Conservation (phyloP, 2,329 filamentous ascomycete genomes). For the Penicillium sumatraense region DNA sequence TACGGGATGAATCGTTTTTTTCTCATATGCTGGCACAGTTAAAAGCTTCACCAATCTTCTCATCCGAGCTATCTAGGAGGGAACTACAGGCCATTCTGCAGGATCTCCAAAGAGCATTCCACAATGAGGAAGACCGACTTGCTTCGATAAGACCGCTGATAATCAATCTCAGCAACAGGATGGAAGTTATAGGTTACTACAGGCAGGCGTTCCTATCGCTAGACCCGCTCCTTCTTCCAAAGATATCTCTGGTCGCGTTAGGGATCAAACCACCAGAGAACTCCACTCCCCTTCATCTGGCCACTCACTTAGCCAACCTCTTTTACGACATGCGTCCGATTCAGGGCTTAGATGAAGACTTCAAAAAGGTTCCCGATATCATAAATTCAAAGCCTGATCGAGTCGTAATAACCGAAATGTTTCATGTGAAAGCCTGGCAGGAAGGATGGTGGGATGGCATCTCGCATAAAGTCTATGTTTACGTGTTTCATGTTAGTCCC, state of each 20-base stretch:
- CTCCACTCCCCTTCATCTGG: neutral
- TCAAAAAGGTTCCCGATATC: neutral
- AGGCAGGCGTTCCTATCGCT: conserved; percentile 1
- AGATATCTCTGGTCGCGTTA: neutral
- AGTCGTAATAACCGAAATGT: neutral
- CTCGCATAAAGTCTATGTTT: neutral
- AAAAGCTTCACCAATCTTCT: neutral
- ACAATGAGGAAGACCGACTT: neutral
- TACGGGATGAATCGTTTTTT: neutral
- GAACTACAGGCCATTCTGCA: neutral
- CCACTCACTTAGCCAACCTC: neutral
- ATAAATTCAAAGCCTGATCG: neutral
- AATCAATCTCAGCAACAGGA: neutral
- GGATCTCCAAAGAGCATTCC: neutral
- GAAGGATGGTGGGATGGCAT: neutral
- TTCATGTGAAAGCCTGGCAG: neutral
- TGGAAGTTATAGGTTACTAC: neutral
- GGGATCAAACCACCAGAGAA: neutral
- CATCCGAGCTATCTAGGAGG: neutral
- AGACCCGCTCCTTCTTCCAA: conserved; percentile 2
- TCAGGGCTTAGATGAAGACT: neutral
- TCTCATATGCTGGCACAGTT: neutral
- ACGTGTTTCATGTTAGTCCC: neutral
- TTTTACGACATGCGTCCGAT: neutral
- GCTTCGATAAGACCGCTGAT: neutral